A percentile compares a stretch with the other conserved stretches of the same genome.
Evolutionary conservation across 2,329 filamentous ascomycete genomes (phyloP).

Genomic region (Mycosphaerella sp.): DNA sequence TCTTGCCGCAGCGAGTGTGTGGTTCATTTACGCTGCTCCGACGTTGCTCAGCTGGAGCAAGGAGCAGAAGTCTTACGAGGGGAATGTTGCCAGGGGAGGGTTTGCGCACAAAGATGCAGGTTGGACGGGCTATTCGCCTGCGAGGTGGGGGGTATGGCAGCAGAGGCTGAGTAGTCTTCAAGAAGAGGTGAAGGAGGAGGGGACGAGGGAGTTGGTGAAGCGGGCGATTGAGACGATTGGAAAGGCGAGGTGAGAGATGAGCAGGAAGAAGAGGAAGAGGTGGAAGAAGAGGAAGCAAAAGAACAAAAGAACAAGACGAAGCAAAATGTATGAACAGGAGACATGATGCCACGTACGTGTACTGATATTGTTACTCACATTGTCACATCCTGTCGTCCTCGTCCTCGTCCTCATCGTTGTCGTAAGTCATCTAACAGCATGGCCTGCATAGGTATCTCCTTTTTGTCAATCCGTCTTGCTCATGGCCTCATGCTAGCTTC

Average conservation of each 20-base stretch:
- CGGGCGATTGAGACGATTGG: constrained; percentile 18
- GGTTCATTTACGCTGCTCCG: constrained; percentile 28
- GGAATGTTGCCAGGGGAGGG: constrained; percentile 28
- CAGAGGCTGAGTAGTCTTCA: constrained; percentile 16
- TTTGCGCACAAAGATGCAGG: constrained; percentile 20
- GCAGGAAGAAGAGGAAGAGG: too few species aligned
- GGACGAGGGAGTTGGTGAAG: constrained; percentile 17
- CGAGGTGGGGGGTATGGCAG: constrained; percentile 28
- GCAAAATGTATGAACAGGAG: too few species aligned
- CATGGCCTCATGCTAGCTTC: too few species aligned
- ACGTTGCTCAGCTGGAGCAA: constrained; percentile 21
- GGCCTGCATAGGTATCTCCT: too few species aligned
- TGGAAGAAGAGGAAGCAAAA: too few species aligned
- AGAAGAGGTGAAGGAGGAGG: constrained; percentile 11
- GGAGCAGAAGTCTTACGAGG: constrained; percentile 27
- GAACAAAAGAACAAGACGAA: too few species aligned
- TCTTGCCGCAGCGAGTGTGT: constrained; percentile 26
- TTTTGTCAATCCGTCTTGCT: too few species aligned
- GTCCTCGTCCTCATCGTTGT: too few species aligned
- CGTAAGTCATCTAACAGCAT: too few species aligned
- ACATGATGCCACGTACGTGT: background rate
- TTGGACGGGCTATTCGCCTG: constrained; percentile 27
- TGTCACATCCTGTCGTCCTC: too few species aligned
- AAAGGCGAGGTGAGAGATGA: constrained; percentile 1
- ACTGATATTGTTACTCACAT: too few species aligned